Base-by-base conservation (phyloP, 2,329 filamentous ascomycete species). In the Alternaria arbusti region DNA sequence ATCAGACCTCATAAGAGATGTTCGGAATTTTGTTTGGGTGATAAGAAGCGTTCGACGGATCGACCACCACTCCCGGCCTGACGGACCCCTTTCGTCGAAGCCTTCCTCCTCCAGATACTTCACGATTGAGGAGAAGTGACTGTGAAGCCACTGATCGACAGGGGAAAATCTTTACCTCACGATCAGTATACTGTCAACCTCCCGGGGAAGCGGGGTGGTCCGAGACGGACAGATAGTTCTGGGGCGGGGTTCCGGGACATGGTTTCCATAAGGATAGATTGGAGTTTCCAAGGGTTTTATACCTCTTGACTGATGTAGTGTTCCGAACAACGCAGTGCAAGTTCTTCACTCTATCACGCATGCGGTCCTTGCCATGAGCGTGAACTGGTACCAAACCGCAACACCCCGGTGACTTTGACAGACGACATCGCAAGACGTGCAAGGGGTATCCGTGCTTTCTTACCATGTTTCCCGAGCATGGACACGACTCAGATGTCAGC, bases 371-470 rank as follows among this genome's bases (percentile, higher is more conserved):
- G 70, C 63, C 12, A 63, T 49, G 11, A 74, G 47, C 15, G 74
- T 46, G 25, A 67, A 67, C 15, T 36, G 71, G 6, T 64, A 61
- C 74, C 63, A 15, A 76, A 45, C 72, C 72, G 78, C 63, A 67
- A 69, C 5, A 71, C 25, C 2, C 50, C 50, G n/a, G 54, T 36
- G 10, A 70, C 47, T 43, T 70, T 67, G 23, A 55, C 61, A 4
- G 65, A 62, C 11, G 74, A 59, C 3, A 78, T 70, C 5, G 66
- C 74, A 46, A 69, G 75, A 64, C 76, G 75, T 23, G 75, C 72
- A 15, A 76, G 45, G 8, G 77, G 66, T 3, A 74, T 67, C 71
- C 73, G 76, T 17, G 74, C 70, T 51, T 76, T 71, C 23, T 70
- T 65, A 9, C 54, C 47, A 4, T 58, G 61, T 45, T 71, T 57